Conservation (phyloP, 306 rosid species). For the Neltuma alba region DNA sequence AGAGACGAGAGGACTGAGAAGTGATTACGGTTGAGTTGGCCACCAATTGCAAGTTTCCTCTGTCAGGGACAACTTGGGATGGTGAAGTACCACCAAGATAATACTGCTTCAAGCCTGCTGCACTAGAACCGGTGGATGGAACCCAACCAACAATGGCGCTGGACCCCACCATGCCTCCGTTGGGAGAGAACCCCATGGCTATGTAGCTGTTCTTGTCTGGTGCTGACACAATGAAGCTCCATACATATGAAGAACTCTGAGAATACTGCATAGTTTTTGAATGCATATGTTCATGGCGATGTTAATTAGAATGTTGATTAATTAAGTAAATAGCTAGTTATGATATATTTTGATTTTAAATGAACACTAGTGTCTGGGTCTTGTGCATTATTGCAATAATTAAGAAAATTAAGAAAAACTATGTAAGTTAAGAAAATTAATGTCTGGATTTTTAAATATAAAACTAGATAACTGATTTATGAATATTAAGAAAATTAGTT, state of each 20-base stretch:
- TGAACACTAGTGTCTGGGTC: not conserved
- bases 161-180: conserved; percentile 72
- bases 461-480: no score
- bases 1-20: conserved; percentile 49
- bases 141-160: conserved; percentile 89
- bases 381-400: no score
- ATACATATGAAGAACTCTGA: conserved; percentile 45
- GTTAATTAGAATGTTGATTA: not conserved
- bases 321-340: not conserved
- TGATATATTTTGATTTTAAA: not conserved
- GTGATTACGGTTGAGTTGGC: conserved; percentile 51
- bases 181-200: conserved; percentile 73
- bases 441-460: no score
- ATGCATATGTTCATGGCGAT: not conserved
- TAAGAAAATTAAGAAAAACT: no score
- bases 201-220: conserved; percentile 57
- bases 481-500: no score
- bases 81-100: conserved; percentile 58
- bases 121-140: conserved; percentile 36
- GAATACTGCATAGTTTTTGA: conserved; percentile 50
- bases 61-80: conserved; percentile 48
- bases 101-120: conserved; percentile 52
- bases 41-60: conserved; percentile 55
- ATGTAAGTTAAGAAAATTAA: no score
- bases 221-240: conserved; percentile 78